Percentiles rank a stretch among this genome's conserved stretches.
phyloP scores from a whole-genome alignment of 768 basidiomycete genomes.

The Nevesoporus exiguus region DNA sequence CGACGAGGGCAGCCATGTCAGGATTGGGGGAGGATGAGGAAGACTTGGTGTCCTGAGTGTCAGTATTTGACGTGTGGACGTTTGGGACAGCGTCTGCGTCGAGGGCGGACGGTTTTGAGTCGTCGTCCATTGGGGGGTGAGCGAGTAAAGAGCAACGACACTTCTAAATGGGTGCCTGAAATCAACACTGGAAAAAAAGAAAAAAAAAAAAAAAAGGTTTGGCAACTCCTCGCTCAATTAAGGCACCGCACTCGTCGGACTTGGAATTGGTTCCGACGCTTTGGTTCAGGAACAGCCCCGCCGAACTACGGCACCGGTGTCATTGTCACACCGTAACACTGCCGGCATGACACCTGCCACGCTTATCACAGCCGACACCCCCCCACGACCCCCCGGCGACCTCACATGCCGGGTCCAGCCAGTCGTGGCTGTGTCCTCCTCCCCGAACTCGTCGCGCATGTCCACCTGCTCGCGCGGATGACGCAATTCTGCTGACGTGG shows the following conservation, averaged over 20 bases:
- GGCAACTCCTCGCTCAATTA: constrained; percentile 31
- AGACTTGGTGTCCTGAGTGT: not conserved
- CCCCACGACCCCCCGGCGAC: constrained; percentile 20
- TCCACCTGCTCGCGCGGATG: not conserved
- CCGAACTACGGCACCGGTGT: constrained; percentile 36
- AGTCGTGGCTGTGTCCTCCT: not conserved
- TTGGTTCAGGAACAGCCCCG: constrained; percentile 34
- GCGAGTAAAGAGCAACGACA: constrained; percentile 33
- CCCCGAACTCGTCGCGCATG: constrained; percentile 10
- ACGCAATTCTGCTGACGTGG: not conserved
- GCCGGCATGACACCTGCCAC: constrained; percentile 15
- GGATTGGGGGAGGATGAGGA: not conserved
- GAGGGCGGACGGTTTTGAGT: constrained; percentile 32
- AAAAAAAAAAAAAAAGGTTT: constrained; percentile 6
- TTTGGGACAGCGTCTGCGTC: constrained; percentile 16
- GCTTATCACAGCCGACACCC: constrained; percentile 22
- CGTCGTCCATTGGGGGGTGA: constrained; percentile 31
- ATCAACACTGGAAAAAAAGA: constrained; percentile 10
- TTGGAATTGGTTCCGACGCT: constrained; percentile 18
- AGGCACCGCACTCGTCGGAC: constrained; percentile 35
- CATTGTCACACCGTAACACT: constrained; percentile 23
- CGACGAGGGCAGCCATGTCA: constrained; percentile 36
- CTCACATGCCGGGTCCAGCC: not conserved
- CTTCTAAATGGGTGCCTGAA: constrained; percentile 36
- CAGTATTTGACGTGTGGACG: constrained; percentile 1